These are phyloP conservation scores for Gleditsia sinensis DNA, from an alignment of 306 rosid species.

Conservation along the genomic window DNA sequence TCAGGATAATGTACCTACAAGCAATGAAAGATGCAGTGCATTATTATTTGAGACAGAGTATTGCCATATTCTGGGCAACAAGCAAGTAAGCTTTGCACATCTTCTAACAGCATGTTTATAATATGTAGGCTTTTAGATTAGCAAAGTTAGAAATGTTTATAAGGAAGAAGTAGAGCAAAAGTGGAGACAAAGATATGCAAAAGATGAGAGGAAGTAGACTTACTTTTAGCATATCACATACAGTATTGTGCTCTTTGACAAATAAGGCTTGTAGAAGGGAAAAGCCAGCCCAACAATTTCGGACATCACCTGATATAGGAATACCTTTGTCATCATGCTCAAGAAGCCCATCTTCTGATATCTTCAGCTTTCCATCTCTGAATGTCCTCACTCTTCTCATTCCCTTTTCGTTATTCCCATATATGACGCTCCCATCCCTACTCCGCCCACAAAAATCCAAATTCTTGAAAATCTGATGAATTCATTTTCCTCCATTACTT, in stretches of 20 bases:
- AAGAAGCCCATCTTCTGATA: slow-evolving; percentile 62
- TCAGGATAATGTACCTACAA: slow-evolving; percentile 53
- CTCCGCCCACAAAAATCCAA: slow-evolving; percentile 20
- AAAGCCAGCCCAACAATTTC: slow-evolving; percentile 79
- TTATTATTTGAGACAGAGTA: not conserved
- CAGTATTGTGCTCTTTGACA: slow-evolving; percentile 75
- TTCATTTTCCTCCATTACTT: too few relatives aligned
- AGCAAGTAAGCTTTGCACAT: not conserved
- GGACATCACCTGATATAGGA: slow-evolving; percentile 76
- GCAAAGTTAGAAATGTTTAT: not conserved
- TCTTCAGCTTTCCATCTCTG: slow-evolving; percentile 70
- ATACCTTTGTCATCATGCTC: slow-evolving; percentile 67
- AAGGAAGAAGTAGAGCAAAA: not conserved
- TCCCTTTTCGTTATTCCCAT: slow-evolving; percentile 63
- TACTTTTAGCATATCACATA: slow-evolving; percentile 71
- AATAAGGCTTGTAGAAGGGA: slow-evolving; percentile 70
- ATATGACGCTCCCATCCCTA: slow-evolving; percentile 83
- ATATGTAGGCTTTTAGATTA: not conserved
- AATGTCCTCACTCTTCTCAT: slow-evolving; percentile 67
- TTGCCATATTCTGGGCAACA: not conserved
- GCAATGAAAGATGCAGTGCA: slow-evolving; percentile 10
- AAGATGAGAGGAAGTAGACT: not conserved
- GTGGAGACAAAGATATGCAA: not conserved
- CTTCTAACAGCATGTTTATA: not conserved
- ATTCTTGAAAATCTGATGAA: not conserved